phyloP scores from a whole-genome alignment of 1,284 basidiomycete genomes.

The Cryptococcus sp. region DNA sequence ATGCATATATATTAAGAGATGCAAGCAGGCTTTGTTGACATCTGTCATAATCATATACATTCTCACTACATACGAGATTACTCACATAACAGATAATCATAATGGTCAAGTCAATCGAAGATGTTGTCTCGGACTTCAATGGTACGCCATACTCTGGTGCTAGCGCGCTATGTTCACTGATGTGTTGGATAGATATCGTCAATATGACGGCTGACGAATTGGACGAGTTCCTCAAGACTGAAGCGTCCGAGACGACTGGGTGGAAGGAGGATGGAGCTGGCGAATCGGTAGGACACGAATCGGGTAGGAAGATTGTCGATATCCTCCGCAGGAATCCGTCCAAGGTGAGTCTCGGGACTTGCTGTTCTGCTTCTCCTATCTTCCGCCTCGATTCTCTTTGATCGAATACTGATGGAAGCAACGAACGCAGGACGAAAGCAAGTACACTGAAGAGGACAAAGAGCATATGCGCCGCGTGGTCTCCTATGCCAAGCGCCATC shows the following conservation, averaged over 20 bases:
- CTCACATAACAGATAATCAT: neutral
- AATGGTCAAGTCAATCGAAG: constrained; percentile 43
- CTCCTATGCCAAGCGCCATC: constrained; percentile 51
- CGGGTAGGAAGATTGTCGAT: constrained; percentile 50
- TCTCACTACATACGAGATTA: too few species aligned
- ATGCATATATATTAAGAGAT: too few species aligned
- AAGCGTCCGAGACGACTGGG: constrained; percentile 42
- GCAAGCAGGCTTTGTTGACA: too few species aligned
- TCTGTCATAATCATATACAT: too few species aligned
- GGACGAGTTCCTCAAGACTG: constrained; percentile 49
- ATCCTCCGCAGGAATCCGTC: constrained; percentile 49
- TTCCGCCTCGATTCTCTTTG: neutral
- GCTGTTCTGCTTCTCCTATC: neutral
- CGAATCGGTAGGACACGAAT: constrained; percentile 49
- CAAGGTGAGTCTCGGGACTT: constrained; percentile 30
- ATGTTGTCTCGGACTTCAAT: constrained; percentile 49
- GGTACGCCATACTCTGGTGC: constrained; percentile 19
- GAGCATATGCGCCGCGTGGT: constrained; percentile 51
- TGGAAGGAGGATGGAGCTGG: constrained; percentile 41
- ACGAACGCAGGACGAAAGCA: constrained; percentile 35
- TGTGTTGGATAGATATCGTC: constrained; percentile 39
- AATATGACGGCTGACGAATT: constrained; percentile 53
- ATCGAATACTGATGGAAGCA: neutral
- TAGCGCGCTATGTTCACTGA: neutral
- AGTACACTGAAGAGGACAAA: constrained; percentile 51